Evolutionary conservation across 768 basidiomycete genomes (phyloP).

Genomic region (Auricularia sp.): DNA sequence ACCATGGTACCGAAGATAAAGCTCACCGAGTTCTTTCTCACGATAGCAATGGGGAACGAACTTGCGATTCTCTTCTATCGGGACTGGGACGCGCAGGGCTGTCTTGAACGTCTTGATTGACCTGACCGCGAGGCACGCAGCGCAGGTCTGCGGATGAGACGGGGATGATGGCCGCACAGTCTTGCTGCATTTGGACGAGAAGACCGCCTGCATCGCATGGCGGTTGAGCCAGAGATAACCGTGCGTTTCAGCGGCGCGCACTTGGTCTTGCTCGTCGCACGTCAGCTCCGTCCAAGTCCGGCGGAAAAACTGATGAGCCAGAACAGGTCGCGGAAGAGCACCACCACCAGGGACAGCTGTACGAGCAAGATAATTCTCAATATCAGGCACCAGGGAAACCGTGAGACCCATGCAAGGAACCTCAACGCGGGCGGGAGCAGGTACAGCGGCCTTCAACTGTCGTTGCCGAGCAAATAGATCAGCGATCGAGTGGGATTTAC

Average conservation of each 20-base stretch:
- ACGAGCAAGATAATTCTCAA: not conserved
- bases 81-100: slow-evolving; percentile 2
- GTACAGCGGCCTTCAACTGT: too few species aligned
- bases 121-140: slow-evolving; percentile 8
- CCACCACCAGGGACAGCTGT: not conserved
- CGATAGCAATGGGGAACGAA: slow-evolving; percentile 11
- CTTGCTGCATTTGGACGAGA: slow-evolving; percentile 13
- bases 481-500: too few species aligned
- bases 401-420: not conserved
- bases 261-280: slow-evolving; percentile 6
- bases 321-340: not conserved
- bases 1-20: slow-evolving; percentile 12
- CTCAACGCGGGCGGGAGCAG: not conserved
- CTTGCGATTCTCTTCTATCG: slow-evolving; percentile 11
- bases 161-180: not conserved
- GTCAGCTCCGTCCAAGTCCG: not conserved
- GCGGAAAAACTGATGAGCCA: not conserved
- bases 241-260: slow-evolving; percentile 11
- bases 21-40: slow-evolving; percentile 4
- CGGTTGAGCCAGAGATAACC: slow-evolving; percentile 21
- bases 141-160: slow-evolving; percentile 8
- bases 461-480: too few species aligned
- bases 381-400: not conserved
- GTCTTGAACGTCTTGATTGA: slow-evolving; percentile 9
- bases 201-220: slow-evolving; percentile 11